Percentiles rank a stretch among this genome's conserved stretches.
These are phyloP conservation scores for Gnaphalium uliginosum DNA, from an alignment of 129 eudicot genomes.

Conservation along the genomic window DNA sequence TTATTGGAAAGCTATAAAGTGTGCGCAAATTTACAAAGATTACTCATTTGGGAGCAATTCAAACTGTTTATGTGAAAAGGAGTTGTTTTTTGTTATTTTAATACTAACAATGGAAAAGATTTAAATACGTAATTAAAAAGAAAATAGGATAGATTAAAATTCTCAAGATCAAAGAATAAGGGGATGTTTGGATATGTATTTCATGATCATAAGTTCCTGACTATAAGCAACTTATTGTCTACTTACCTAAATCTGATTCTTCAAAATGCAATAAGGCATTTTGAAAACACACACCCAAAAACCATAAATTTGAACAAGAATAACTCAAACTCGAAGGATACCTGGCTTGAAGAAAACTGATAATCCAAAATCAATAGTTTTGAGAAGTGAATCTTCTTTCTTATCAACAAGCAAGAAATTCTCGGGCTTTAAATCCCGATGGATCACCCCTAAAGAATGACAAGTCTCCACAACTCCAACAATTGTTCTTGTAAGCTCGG, in stretches of 20 bases:
- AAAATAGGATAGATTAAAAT: neutral
- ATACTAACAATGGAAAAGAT: neutral
- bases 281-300: neutral
- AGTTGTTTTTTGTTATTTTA: neutral
- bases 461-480: constrained; percentile 95
- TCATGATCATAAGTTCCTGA: neutral
- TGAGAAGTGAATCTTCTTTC: constrained; percentile 85
- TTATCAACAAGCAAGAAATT: constrained; percentile 87
- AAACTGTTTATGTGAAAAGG: neutral
- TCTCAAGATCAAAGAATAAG: neutral
- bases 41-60: neutral
- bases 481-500: constrained; percentile 84
- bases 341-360: constrained; percentile 95
- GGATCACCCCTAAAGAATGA: constrained; percentile 91
- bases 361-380: constrained; percentile 89
- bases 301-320: constrained; percentile 18
- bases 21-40: constrained; percentile 14
- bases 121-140: neutral
- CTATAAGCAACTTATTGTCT: constrained; percentile 5
- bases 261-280: neutral
- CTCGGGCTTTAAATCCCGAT: constrained; percentile 92
- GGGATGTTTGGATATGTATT: neutral
- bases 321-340: constrained; percentile 33
- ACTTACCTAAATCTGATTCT: neutral
- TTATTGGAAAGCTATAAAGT: neutral